phyloP scores from a whole-genome alignment of 306 rosid species.

The Sicyos baderoa region DNA sequence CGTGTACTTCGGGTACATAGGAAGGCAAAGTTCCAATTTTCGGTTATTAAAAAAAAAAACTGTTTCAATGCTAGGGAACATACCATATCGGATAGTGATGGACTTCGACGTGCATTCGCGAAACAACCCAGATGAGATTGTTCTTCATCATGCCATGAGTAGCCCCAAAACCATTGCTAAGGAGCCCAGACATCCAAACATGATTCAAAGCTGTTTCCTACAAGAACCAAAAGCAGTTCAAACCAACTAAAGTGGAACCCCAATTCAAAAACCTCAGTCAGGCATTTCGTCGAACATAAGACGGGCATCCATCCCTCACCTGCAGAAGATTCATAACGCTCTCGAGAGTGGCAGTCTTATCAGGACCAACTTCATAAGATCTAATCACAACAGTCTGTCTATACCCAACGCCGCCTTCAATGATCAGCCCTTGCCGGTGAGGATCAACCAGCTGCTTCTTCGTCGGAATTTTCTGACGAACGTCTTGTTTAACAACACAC shows the following conservation, averaged over 20 bases:
- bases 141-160: slow-evolving; percentile 83
- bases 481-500: slow-evolving; percentile 15
- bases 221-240: slow-evolving; percentile 18
- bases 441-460: slow-evolving; percentile 71
- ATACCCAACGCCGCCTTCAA: slow-evolving; percentile 75
- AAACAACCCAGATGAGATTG: slow-evolving; percentile 89
- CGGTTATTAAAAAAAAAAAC: too few species aligned
- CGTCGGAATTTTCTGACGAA: slow-evolving; percentile 67
- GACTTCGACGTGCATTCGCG: slow-evolving; percentile 77
- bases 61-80: slow-evolving; percentile 1
- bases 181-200: slow-evolving; percentile 93
- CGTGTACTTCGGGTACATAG: too few species aligned
- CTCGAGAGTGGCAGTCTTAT: slow-evolving; percentile 83
- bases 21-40: too few species aligned
- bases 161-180: slow-evolving; percentile 91
- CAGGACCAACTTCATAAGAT: slow-evolving; percentile 91
- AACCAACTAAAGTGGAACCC: background rate
- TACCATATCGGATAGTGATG: slow-evolving; percentile 85
- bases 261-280: background rate
- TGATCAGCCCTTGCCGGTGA: slow-evolving; percentile 61
- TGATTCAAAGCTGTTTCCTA: slow-evolving; percentile 90
- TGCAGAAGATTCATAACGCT: slow-evolving; percentile 78
- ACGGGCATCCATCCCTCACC: slow-evolving; percentile 26
- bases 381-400: slow-evolving; percentile 75
- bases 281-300: slow-evolving; percentile 9